Evolutionary conservation across 1,139 yeast species (phyloP).

Genomic region (Scheffersomyces illinoinensis): DNA sequence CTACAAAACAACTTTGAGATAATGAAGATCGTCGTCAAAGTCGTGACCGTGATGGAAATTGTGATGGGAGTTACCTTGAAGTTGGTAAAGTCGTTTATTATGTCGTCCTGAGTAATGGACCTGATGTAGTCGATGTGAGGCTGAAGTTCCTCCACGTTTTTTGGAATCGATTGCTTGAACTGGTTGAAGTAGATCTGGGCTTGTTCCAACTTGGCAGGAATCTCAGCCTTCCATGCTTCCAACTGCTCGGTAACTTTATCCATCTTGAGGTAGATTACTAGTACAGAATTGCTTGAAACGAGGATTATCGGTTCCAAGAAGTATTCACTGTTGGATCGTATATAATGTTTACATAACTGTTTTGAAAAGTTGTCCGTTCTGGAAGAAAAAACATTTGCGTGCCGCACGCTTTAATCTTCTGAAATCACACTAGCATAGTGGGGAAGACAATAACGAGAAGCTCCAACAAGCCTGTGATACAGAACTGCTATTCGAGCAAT

Average conservation of each 20-base stretch:
- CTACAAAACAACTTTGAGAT: conserved; percentile 13
- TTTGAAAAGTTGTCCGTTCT: not conserved
- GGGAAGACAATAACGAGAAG: not conserved
- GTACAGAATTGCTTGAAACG: not conserved
- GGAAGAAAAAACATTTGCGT: not conserved
- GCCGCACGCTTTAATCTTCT: not conserved
- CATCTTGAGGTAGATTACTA: not conserved
- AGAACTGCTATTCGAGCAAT: no score
- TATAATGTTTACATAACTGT: not conserved
- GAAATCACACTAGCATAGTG: not conserved
- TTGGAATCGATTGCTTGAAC: conserved; percentile 1
- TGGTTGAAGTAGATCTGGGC: not conserved
- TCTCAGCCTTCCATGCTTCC: not conserved
- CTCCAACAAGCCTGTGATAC: not conserved
- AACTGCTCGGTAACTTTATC: not conserved
- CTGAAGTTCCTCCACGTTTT: conserved; percentile 2
- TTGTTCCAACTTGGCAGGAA: not conserved
- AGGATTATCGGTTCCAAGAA: not conserved
- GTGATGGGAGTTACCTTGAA: conserved; percentile 38
- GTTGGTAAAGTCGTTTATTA: conserved; percentile 30
- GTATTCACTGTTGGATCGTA: not conserved
- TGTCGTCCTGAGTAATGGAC: conserved; percentile 17
- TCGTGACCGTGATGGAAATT: conserved; percentile 32
- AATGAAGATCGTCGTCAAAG: conserved; percentile 28
- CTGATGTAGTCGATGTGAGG: conserved; percentile 7